These are phyloP conservation scores for Phytophthora palmivora DNA, from an alignment of 352 stramenopile species.

Conservation along the genomic window DNA sequence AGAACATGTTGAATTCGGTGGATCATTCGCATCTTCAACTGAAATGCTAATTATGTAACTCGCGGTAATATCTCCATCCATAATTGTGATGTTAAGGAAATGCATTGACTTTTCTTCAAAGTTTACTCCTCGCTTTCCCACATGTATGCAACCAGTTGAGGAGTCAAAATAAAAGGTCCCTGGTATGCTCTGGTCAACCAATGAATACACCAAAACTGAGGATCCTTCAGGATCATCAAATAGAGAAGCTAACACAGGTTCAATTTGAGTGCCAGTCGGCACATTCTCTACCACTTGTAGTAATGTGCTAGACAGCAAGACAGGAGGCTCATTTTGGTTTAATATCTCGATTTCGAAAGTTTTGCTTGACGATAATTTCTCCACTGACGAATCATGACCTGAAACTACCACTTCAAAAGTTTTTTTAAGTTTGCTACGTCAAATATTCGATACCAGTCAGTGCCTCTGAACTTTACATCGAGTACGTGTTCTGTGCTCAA, in stretches of 20 bases:
- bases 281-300: constrained; percentile 28
- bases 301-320: constrained; percentile 2
- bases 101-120: constrained; percentile 38
- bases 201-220: constrained; percentile 24
- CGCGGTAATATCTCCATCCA: constrained; percentile 10
- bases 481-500: constrained; percentile 19
- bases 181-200: constrained; percentile 44
- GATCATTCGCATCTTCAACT: constrained; percentile 29
- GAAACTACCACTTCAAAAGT: constrained; percentile 38
- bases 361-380: constrained; percentile 27
- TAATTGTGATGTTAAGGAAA: constrained; percentile 18
- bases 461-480: constrained; percentile 39
- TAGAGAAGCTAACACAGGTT: constrained; percentile 13
- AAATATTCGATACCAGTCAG: constrained; percentile 44
- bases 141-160: constrained; percentile 35
- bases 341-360: constrained; percentile 23
- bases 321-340: constrained; percentile 29
- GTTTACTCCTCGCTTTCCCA: constrained; percentile 39
- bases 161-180: constrained; percentile 60
- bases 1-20: constrained; percentile 20
- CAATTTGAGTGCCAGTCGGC: constrained; percentile 5
- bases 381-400: constrained; percentile 47
- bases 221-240: constrained; percentile 35
- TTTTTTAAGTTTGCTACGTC: constrained; percentile 43
- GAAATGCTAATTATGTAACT: constrained; percentile 19